Evolutionary conservation across 1,284 basidiomycete species (phyloP).

Genomic region (Rhizopogon hawkerae): DNA sequence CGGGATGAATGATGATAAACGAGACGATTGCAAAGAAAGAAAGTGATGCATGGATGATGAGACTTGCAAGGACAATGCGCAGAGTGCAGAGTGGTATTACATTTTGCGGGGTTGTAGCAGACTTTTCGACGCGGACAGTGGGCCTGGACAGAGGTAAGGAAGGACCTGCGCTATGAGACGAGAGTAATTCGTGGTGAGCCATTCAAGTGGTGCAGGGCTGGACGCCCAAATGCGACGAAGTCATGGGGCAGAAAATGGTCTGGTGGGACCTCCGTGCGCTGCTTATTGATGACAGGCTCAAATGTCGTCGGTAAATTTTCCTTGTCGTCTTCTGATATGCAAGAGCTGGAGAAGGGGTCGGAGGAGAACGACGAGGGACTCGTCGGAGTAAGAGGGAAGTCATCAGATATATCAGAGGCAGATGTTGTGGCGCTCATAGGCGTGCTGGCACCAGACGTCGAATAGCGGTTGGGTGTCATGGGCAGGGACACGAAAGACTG

Average conservation of each 20-base stretch:
- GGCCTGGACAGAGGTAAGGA: conserved; percentile 30
- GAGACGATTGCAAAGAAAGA: conserved; percentile 57
- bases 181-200: conserved; percentile 36
- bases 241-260: conserved; percentile 74
- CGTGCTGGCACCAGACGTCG: conserved; percentile 50
- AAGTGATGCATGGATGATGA: conserved; percentile 65
- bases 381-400: conserved; percentile 72
- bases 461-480: conserved; percentile 58
- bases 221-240: conserved; percentile 65
- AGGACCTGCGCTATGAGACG: conserved; percentile 41
- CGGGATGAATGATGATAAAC: conserved; percentile 40
- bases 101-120: conserved; percentile 50
- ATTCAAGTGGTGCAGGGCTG: conserved; percentile 61
- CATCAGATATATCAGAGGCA: conserved; percentile 67
- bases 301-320: conserved; percentile 65
- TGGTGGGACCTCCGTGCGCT: conserved; percentile 52
- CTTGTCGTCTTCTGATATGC: conserved; percentile 62
- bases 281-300: conserved; percentile 64
- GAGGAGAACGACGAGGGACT: conserved; percentile 50
- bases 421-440: conserved; percentile 66
- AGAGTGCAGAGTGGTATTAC: conserved; percentile 63
- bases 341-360: conserved; percentile 46
- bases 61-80: conserved; percentile 52
- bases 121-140: conserved; percentile 15
- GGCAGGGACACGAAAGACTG: conserved; percentile 49